phyloP scores from a whole-genome alignment of 1,139 yeast species.

The Debaryomyces sp. region DNA sequence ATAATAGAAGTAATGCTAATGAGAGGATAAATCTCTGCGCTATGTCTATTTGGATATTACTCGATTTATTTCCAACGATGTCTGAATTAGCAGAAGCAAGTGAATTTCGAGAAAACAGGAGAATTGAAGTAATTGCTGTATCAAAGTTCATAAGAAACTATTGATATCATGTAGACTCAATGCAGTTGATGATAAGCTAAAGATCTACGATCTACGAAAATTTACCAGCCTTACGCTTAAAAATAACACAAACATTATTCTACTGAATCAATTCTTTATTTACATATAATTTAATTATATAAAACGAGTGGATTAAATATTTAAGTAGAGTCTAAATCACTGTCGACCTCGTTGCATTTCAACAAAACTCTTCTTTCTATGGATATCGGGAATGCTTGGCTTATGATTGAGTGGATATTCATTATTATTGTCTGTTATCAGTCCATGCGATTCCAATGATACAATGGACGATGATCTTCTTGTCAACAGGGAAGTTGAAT shows the following conservation, averaged over 20 bases:
- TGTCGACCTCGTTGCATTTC: conserved; percentile 4
- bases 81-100: neutral
- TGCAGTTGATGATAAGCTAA: neutral
- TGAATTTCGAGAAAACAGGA: neutral
- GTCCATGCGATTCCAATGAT: neutral
- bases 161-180: neutral
- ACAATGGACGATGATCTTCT: neutral
- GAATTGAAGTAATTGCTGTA: neutral
- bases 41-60: neutral
- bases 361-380: conserved; percentile 12
- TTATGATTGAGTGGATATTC: neutral
- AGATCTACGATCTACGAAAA: neutral
- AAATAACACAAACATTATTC: neutral
- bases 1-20: neutral
- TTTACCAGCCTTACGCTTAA: neutral
- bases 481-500: conserved; percentile 1
- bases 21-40: neutral
- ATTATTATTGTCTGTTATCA: neutral
- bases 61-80: neutral
- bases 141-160: conserved; percentile 3
- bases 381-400: conserved; percentile 8
- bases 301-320: neutral
- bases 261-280: neutral
- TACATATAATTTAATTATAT: neutral
- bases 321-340: neutral